These are phyloP conservation scores for Volvox reticuliferus DNA, from an alignment of 139 green algal genomes.

Conservation along the genomic window DNA sequence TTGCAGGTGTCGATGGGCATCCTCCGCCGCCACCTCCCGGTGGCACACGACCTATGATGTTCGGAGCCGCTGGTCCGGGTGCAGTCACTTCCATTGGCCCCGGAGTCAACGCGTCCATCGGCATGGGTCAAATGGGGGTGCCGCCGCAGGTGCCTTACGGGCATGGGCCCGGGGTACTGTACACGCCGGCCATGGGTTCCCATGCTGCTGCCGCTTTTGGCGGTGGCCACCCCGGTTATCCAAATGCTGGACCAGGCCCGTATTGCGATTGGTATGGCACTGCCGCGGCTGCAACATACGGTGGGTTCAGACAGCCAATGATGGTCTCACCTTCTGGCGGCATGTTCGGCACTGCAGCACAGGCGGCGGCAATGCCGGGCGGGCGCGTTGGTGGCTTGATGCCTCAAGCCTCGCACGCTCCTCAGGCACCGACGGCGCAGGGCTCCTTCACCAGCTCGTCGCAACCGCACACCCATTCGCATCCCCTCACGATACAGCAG, in stretches of 20 bases:
- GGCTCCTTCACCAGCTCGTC: not conserved
- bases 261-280: constrained; percentile 21
- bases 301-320: not conserved
- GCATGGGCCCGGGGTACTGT: not conserved
- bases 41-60: not conserved
- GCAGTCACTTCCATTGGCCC: not conserved
- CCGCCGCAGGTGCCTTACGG: constrained; percentile 9
- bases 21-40: not conserved
- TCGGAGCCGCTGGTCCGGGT: not conserved
- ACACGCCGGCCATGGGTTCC: not conserved
- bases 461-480: not conserved
- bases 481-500: not conserved
- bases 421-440: not conserved
- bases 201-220: not conserved
- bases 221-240: constrained; percentile 6
- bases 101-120: not conserved
- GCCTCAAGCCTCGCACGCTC: not conserved
- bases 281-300: not conserved
- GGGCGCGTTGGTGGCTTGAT: not conserved
- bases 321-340: not conserved
- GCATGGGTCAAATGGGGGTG: not conserved
- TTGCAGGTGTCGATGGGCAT: not conserved
- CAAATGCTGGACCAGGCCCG: not conserved
- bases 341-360: constrained; percentile 5
- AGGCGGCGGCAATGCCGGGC: not conserved